A percentile compares a stretch with the other conserved stretches of the same genome.
Evolutionary conservation across 2,329 filamentous ascomycete genomes (phyloP).

Genomic region (Chalara sp.): DNA sequence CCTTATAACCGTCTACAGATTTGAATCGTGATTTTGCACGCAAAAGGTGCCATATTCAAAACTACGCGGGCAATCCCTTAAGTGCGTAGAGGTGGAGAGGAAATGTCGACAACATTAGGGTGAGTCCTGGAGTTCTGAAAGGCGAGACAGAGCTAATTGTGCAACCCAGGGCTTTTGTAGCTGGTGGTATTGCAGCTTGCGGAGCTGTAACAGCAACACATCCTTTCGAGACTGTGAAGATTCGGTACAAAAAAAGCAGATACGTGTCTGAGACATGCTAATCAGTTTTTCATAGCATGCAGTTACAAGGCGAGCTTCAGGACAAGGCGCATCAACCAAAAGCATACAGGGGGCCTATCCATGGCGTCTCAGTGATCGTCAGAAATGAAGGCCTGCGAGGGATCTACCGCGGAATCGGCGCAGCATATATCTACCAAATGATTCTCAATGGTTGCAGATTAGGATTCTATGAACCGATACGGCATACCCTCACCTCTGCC

Average conservation of each 20-base stretch:
- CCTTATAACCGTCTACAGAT: no score
- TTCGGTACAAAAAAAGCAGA: conserved; percentile 52
- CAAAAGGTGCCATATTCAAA: no score
- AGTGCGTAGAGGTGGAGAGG: neutral
- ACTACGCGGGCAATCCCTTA: no score
- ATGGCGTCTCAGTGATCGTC: conserved; percentile 84
- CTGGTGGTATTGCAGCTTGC: conserved; percentile 92
- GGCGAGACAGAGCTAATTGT: no score
- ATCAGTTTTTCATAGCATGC: conserved; percentile 53
- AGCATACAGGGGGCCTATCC: conserved; percentile 84
- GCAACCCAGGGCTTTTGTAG: conserved; percentile 68
- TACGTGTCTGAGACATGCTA: neutral
- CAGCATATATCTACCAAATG: conserved; percentile 94
- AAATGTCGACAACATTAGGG: conserved; percentile 49
- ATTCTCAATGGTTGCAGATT: conserved; percentile 93
- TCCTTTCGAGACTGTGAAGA: conserved; percentile 98
- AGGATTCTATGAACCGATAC: conserved; percentile 95
- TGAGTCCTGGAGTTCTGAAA: conserved; percentile 21
- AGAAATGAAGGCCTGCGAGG: conserved; percentile 83
- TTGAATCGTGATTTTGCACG: no score
- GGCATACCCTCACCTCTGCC: conserved; percentile 59
- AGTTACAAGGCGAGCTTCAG: conserved; percentile 93
- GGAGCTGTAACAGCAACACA: conserved; percentile 96
- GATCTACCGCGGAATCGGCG: conserved; percentile 82
- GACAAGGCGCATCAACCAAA: conserved; percentile 77